phyloP scores from a whole-genome alignment of 2,329 filamentous ascomycete genomes.

The Amauroascus verrucosus region DNA sequence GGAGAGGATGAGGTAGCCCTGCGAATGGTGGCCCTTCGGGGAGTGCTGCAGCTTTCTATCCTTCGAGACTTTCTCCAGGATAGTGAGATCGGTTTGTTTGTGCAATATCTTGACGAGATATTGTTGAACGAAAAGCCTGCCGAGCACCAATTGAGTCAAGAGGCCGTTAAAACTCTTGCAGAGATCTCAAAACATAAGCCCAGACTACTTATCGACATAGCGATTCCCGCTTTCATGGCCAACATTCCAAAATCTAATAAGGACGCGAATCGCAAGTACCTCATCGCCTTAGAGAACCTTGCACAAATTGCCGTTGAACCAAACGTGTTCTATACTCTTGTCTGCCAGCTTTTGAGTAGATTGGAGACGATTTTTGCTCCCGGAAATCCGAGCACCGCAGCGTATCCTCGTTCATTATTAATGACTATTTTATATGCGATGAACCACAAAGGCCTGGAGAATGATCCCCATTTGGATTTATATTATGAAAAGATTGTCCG shows the following conservation, averaged over 20 bases:
- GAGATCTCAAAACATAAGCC: constrained; percentile 54
- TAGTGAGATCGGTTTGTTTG: constrained; percentile 43
- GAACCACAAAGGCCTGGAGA: constrained; percentile 39
- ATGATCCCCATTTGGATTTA: constrained; percentile 34
- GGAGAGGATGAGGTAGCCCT: constrained; percentile 44
- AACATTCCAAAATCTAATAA: constrained; percentile 49
- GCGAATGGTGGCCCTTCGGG: constrained; percentile 39
- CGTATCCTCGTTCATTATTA: constrained; percentile 51
- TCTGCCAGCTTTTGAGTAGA: constrained; percentile 54
- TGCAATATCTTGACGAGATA: constrained; percentile 51
- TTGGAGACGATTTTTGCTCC: constrained; percentile 46
- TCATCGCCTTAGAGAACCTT: constrained; percentile 50
- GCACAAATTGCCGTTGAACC: constrained; percentile 54
- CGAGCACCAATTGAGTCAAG: constrained; percentile 47
- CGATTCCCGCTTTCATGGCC: constrained; percentile 56
- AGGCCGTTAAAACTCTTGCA: constrained; percentile 49
- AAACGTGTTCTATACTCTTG: constrained; percentile 53
- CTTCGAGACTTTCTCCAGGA: constrained; percentile 41
- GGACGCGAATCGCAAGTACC: constrained; percentile 39
- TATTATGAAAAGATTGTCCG: constrained; percentile 46
- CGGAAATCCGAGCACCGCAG: constrained; percentile 35
- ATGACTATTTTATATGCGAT: constrained; percentile 54
- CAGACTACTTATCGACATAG: constrained; percentile 52
- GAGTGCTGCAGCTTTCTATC: constrained; percentile 38
- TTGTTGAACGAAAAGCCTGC: constrained; percentile 49